phyloP scores from a whole-genome alignment of 78 protist genomes.

The Mastigamoeba balamuthi region DNA sequence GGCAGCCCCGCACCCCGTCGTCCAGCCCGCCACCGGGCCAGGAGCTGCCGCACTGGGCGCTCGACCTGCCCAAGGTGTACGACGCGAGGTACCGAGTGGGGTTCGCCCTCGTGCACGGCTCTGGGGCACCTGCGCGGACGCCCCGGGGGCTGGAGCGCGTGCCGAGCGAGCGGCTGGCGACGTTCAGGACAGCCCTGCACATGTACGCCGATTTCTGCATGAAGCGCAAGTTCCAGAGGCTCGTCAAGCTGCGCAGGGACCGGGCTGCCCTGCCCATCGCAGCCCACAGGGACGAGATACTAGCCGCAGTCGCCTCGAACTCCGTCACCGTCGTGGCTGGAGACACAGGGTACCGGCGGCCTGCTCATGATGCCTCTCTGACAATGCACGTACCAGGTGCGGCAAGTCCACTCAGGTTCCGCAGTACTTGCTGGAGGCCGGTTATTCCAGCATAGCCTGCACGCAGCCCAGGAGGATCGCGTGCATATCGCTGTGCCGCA shows the following conservation, averaged over 20 bases:
- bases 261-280: not conserved
- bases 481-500: conserved; percentile 26
- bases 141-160: not conserved
- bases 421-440: conserved; percentile 15
- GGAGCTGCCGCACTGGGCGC: not conserved
- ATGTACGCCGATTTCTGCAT: not conserved
- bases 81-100: not conserved
- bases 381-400: not conserved
- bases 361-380: not conserved
- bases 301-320: not conserved
- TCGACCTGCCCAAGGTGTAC: not conserved
- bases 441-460: not conserved
- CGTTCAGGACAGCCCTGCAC: not conserved
- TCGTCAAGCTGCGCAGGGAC: not conserved
- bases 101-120: not conserved
- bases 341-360: conserved; percentile 39
- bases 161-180: not conserved
- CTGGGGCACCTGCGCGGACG: not conserved
- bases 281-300: not conserved
- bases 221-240: not conserved
- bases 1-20: not conserved
- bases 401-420: conserved; percentile 50
- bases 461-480: conserved; percentile 67
- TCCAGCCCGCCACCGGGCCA: not conserved
- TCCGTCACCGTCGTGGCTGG: conserved; percentile 24